Evolutionary conservation across 495 filamentous ascomycete species (phyloP), one percentile per base, ranked within the genome.

Genomic region (Rostrohypoxylon terebratum): DNA sequence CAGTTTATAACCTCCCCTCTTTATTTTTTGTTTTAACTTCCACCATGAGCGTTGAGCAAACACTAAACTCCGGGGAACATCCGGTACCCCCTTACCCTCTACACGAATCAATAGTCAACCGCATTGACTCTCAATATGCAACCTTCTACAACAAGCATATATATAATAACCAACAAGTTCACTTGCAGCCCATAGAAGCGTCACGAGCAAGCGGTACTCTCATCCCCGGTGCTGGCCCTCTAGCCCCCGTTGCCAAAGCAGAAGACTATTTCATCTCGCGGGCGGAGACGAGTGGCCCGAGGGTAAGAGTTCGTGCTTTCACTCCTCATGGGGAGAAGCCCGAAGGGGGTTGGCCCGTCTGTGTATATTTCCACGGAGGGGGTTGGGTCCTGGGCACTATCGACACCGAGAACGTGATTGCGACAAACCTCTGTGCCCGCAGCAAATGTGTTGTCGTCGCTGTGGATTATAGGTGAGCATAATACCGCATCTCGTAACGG

Each of bases 331-430:
- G 83, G 0, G 65, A 79, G 11, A 73, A 45, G 8, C 86, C 87
- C 0, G 73, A 73, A 5, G 71, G 65, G 1, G 87, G 87, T 63
- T 89, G 86, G 86, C 85, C 86, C 3, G 82, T 86, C 20, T 82
- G 86, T 77, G 62, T 89, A 3, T 89, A 87, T 69, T 85, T 86
- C 71, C 87, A 89, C 64, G 87, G 87, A 13, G 87, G 86, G 3
- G 87, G 87, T 10, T 89, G 87, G 87, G 87, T 89, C 9, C 65
- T 89, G 48, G 87, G 87, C 0, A 87, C 84, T 44, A 87, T 89
- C 44, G 81, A 88, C 48, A 88, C 87, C 1, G 86, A 88, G 77
- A 89, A 88, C 59, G 81, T 82, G 21, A 85, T 89, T n/a, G 87
- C 84, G 59, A 83, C 84, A 44, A 84, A 88, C 69, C 73, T 89